Evolutionary conservation across 2,329 filamentous ascomycete species (phyloP).

Genomic region (Chaetomium sp.): DNA sequence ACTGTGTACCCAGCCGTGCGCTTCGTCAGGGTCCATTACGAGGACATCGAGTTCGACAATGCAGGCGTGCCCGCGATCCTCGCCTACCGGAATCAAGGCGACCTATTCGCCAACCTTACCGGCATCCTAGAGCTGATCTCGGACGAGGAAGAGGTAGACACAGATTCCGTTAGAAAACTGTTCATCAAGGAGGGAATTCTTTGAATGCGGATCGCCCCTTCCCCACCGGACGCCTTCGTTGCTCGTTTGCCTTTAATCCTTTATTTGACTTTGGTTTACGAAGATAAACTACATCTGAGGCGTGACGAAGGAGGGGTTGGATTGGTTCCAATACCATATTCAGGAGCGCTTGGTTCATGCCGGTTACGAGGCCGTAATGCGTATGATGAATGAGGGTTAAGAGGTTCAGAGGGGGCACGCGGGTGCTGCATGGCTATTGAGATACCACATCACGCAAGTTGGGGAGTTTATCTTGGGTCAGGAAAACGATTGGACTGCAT

Average conservation of each 20-base stretch:
- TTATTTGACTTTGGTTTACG: background rate
- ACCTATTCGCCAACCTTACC: constrained; percentile 84
- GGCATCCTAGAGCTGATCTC: constrained; percentile 84
- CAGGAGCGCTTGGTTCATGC: too few relatives aligned
- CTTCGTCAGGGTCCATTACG: constrained; percentile 86
- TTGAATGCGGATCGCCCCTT: background rate
- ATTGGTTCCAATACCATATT: too few relatives aligned
- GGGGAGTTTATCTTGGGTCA: too few relatives aligned
- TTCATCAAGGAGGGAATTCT: constrained; percentile 49
- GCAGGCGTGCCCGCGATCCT: constrained; percentile 81
- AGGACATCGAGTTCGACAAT: constrained; percentile 90
- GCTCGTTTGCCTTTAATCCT: background rate
- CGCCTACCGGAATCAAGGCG: constrained; percentile 79
- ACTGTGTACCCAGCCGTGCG: constrained; percentile 62
- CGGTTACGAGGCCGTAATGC: too few relatives aligned
- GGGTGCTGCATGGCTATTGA: too few relatives aligned
- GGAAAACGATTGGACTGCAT: too few relatives aligned
- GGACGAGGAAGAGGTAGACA: constrained; percentile 54
- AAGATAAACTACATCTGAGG: too few relatives aligned
- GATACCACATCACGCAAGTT: too few relatives aligned
- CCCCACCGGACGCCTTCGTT: background rate
- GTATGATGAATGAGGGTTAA: too few relatives aligned
- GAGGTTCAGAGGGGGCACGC: too few relatives aligned
- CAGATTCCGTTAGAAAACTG: constrained; percentile 45
- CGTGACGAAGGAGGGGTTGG: too few relatives aligned